phyloP scores from a whole-genome alignment of 2,329 filamentous ascomycete species.

The Capronia epimyces region DNA sequence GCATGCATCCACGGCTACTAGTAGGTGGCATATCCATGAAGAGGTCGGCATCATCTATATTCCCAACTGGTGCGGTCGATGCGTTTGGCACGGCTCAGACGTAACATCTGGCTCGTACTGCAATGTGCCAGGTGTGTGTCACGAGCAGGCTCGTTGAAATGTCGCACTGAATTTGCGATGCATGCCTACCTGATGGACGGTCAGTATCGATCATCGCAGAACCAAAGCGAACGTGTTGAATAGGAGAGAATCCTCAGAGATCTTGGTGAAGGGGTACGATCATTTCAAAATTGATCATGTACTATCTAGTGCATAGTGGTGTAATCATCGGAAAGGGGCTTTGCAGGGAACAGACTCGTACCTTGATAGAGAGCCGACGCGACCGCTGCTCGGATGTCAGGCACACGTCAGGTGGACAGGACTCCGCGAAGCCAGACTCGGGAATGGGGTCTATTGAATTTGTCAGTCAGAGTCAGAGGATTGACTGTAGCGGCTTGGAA shows the following conservation, averaged over 20 bases:
- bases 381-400: too few relatives aligned
- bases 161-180: background rate
- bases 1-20: background rate
- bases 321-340: conserved; percentile 58
- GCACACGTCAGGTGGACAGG: background rate
- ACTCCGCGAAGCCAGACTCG: background rate
- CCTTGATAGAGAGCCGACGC: conserved; percentile 12
- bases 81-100: too few relatives aligned
- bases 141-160: too few relatives aligned
- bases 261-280: conserved; percentile 60
- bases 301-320: conserved; percentile 63
- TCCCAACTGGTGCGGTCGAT: too few relatives aligned
- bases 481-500: background rate
- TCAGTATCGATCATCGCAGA: conserved; percentile 9
- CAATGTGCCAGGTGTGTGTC: too few relatives aligned
- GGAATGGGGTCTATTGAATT: background rate
- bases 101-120: too few relatives aligned
- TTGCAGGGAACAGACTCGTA: conserved; percentile 28
- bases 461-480: conserved; percentile 5
- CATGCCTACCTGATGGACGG: conserved; percentile 10
- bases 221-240: background rate
- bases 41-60: background rate
- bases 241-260: conserved; percentile 53
- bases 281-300: conserved; percentile 55
- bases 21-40: background rate